Evolutionary conservation across 2,329 filamentous ascomycete genomes (phyloP).

Genomic region (Clonostachys solani): DNA sequence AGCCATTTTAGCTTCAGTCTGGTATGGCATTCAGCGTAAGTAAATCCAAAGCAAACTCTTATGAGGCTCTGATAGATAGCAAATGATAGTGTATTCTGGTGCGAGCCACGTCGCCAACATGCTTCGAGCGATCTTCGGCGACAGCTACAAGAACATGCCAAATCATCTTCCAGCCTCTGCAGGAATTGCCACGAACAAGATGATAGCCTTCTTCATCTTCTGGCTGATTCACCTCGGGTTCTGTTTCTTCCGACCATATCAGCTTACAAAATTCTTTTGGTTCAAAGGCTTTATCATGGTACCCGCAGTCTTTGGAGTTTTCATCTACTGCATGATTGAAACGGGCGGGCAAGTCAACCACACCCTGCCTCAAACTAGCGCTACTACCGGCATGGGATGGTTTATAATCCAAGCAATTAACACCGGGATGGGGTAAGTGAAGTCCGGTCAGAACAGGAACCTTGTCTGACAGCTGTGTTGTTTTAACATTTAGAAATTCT

Average conservation of each 20-base stretch:
- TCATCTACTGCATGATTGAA: conserved; percentile 1
- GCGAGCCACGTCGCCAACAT: too few relatives aligned
- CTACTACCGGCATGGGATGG: not conserved
- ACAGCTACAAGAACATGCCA: conserved; percentile 26
- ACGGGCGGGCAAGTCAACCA: too few relatives aligned
- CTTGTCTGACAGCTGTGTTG: too few relatives aligned
- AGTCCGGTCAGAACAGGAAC: too few relatives aligned
- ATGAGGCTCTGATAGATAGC: too few relatives aligned
- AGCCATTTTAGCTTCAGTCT: conserved; percentile 16
- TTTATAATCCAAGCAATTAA: not conserved
- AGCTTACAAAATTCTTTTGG: too few relatives aligned
- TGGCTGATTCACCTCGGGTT: too few relatives aligned
- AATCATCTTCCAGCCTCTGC: conserved; percentile 30
- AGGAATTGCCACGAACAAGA: conserved; percentile 16
- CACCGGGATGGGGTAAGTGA: not conserved
- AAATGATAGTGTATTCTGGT: too few relatives aligned
- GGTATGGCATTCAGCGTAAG: conserved; percentile 9
- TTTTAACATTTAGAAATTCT: not conserved
- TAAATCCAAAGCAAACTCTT: too few relatives aligned
- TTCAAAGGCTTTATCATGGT: too few relatives aligned
- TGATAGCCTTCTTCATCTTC: conserved; percentile 1
- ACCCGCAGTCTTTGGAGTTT: not conserved
- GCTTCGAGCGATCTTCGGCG: conserved; percentile 14
- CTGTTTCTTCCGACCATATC: too few relatives aligned
- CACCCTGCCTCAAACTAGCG: too few relatives aligned